Percentiles rank a stretch among this genome's conserved stretches.
Conservation (phyloP, 1,284 basidiomycete genomes). For the Ceratobasidium sp. region DNA sequence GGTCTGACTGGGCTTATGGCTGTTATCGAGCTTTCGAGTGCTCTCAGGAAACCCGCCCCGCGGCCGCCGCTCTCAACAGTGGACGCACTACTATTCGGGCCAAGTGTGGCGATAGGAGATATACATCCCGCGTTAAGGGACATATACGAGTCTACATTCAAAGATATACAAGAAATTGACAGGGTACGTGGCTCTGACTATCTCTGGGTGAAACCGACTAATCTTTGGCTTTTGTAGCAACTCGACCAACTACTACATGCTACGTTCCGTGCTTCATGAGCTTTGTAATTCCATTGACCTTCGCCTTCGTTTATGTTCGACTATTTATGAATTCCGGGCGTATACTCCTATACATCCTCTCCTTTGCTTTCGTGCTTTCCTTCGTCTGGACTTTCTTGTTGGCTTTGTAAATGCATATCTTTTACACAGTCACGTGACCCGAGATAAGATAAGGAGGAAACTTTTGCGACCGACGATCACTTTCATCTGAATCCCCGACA, state of each 20-base stretch:
- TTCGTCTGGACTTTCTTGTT: constrained; percentile 24
- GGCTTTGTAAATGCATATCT: constrained; percentile 35
- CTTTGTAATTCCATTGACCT: neutral
- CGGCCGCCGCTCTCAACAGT: constrained; percentile 64
- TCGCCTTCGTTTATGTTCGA: neutral
- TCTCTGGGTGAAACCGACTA: neutral
- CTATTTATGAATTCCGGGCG: constrained; percentile 38
- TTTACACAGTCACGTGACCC: constrained; percentile 27
- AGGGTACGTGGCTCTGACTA: constrained; percentile 61
- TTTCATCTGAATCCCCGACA: neutral
- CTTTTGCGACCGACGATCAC: constrained; percentile 37
- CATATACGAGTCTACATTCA: constrained; percentile 75
- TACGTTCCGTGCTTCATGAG: constrained; percentile 39
- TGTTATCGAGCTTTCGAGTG: constrained; percentile 75
- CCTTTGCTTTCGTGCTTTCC: constrained; percentile 26
- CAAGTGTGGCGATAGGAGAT: constrained; percentile 65
- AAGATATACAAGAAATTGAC: constrained; percentile 82
- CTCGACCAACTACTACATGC: constrained; percentile 46
- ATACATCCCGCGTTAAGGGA: constrained; percentile 78
- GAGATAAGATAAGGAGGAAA: constrained; percentile 32
- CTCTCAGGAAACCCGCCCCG: constrained; percentile 51
- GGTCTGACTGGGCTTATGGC: constrained; percentile 84
- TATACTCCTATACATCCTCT: constrained; percentile 21
- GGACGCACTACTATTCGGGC: constrained; percentile 78
- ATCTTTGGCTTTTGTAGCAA: constrained; percentile 44